These are phyloP conservation scores for Mucuna pruriens DNA, from an alignment of 306 rosid genomes.

Conservation along the genomic window DNA sequence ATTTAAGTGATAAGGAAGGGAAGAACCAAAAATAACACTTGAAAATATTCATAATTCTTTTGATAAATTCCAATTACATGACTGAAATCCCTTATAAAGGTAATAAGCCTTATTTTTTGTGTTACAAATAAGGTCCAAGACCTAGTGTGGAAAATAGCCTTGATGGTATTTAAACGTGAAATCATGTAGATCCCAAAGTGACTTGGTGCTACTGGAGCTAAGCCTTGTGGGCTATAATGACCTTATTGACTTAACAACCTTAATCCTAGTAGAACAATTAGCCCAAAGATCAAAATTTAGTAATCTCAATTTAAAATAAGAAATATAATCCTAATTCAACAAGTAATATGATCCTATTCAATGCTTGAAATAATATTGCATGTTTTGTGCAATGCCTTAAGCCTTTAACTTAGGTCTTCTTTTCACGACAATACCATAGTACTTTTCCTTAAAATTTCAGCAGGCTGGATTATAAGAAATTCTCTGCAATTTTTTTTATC, in stretches of 20 bases:
- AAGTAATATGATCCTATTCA: neutral
- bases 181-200: neutral
- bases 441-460: neutral
- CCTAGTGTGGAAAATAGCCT: neutral
- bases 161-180: neutral
- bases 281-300: neutral
- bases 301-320: neutral
- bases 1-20: neutral
- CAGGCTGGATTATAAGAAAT: neutral
- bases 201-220: neutral
- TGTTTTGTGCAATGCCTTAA: neutral
- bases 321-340: neutral
- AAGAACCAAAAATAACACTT: neutral
- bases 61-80: neutral
- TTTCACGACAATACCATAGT: conserved; percentile 1
- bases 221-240: neutral
- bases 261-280: neutral
- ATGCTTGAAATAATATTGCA: too few species aligned
- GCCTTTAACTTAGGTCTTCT: conserved; percentile 8
- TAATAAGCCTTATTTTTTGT: neutral
- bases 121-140: neutral
- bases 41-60: conserved; percentile 14
- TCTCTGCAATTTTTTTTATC: neutral
- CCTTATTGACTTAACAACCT: neutral
- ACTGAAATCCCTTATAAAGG: neutral